Conservation (phyloP, 345 rosid genomes). For the Mallotus nudiflorus region DNA sequence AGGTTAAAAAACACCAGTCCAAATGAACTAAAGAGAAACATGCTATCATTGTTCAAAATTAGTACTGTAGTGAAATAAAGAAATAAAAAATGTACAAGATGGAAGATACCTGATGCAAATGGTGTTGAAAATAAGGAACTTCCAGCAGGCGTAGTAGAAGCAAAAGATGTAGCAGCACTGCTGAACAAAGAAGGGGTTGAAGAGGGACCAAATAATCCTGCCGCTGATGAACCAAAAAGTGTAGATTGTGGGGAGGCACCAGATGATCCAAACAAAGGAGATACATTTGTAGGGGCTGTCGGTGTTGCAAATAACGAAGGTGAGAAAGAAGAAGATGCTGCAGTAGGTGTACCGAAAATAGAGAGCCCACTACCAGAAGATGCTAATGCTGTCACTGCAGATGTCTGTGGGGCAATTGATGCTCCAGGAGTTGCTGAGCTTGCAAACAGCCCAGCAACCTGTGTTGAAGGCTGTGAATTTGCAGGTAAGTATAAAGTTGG, state of each 20-base stretch:
- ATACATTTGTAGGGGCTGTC: slow-evolving; percentile 51
- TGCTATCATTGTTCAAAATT: not conserved
- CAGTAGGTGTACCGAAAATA: slow-evolving; percentile 61
- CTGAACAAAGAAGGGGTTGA: slow-evolving; percentile 64
- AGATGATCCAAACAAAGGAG: slow-evolving; percentile 61
- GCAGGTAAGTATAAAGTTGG: slow-evolving; percentile 92
- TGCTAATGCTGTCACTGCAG: slow-evolving; percentile 46
- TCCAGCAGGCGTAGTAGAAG: slow-evolving; percentile 48
- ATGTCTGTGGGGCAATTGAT: slow-evolving; percentile 47
- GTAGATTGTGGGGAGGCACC: slow-evolving; percentile 42
- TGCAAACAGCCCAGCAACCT: slow-evolving; percentile 61
- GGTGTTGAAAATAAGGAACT: slow-evolving; percentile 64
- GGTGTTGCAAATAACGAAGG: slow-evolving; percentile 77
- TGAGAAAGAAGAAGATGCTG: slow-evolving; percentile 47
- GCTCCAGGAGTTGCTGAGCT: slow-evolving; percentile 50
- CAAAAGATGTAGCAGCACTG: slow-evolving; percentile 46
- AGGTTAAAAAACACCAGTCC: not conserved
- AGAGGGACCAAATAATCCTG: slow-evolving; percentile 54
- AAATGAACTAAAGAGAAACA: not conserved
- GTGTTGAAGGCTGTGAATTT: slow-evolving; percentile 67
- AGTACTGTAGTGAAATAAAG: not conserved
- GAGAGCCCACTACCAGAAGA: slow-evolving; percentile 72
- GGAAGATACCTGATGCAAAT: slow-evolving; percentile 52
- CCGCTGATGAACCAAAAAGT: slow-evolving; percentile 39
- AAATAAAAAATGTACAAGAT: not conserved